phyloP scores from a whole-genome alignment of 2,329 filamentous ascomycete species.

The Aspergillus persii region DNA sequence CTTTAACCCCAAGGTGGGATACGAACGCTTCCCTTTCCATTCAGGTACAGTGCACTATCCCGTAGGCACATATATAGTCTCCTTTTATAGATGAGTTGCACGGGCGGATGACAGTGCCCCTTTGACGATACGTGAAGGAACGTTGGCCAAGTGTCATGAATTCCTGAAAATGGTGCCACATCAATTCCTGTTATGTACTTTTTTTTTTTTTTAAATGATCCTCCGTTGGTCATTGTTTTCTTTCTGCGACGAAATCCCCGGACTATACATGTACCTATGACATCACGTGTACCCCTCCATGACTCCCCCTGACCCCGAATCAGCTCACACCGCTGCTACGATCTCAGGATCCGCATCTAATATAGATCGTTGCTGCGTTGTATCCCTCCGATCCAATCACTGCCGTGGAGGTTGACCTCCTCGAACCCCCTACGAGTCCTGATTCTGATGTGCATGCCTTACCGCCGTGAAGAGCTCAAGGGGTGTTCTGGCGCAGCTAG shows the following conservation, averaged over 20 bases:
- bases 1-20: neutral
- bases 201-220: neutral
- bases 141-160: no score
- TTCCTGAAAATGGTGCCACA: no score
- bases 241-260: neutral
- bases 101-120: neutral
- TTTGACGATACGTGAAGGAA: no score
- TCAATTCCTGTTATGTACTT: no score
- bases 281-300: constrained; percentile 1
- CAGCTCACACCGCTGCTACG: neutral
- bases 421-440: neutral
- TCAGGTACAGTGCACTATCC: constrained; percentile 2
- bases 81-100: neutral
- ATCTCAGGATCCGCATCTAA: constrained; percentile 15
- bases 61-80: neutral
- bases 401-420: constrained; percentile 2
- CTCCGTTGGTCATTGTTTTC: neutral
- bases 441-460: constrained; percentile 10
- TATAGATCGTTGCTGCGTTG: constrained; percentile 18
- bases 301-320: no score
- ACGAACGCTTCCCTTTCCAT: neutral
- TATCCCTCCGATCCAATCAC: constrained; percentile 16
- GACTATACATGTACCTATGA: neutral
- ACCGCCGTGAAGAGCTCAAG: constrained; percentile 1
- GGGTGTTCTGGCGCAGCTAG: neutral